Conservation (phyloP, 257 asterid genomes). For the Catharanthus roseus region DNA sequence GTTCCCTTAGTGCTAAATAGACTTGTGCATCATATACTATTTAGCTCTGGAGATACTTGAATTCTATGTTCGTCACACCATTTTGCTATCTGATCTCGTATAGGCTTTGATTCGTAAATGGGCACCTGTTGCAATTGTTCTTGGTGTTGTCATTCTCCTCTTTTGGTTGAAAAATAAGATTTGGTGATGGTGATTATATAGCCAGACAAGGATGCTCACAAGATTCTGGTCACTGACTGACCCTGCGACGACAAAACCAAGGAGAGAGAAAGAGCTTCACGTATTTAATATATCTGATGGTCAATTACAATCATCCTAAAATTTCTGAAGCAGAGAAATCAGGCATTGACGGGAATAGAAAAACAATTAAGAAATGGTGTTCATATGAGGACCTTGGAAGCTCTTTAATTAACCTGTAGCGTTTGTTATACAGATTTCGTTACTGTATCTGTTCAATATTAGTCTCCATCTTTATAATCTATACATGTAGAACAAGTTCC, state of each 20-base stretch:
- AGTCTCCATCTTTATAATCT: not conserved
- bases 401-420: not conserved
- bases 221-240: not conserved
- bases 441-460: not conserved
- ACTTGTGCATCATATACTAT: too few relatives aligned
- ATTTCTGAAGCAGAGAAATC: not conserved
- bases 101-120: conserved; percentile 91
- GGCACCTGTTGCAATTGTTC: conserved; percentile 88
- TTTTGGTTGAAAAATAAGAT: conserved; percentile 75
- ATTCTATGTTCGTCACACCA: conserved; percentile 5
- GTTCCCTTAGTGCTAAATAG: too few relatives aligned
- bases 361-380: not conserved
- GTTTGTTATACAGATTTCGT: not conserved
- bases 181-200: conserved; percentile 46
- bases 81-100: not conserved
- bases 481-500: not conserved
- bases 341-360: conserved; percentile 5
- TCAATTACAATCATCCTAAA: too few relatives aligned
- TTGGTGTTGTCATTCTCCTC: conserved; percentile 82
- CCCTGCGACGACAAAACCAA: not conserved
- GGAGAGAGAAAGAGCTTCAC: not conserved
- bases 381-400: not conserved
- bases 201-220: not conserved
- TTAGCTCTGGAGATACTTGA: not conserved
- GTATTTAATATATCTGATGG: not conserved